phyloP scores from a whole-genome alignment of 2,329 filamentous ascomycete species.

The Microdochium bolleyi region DNA sequence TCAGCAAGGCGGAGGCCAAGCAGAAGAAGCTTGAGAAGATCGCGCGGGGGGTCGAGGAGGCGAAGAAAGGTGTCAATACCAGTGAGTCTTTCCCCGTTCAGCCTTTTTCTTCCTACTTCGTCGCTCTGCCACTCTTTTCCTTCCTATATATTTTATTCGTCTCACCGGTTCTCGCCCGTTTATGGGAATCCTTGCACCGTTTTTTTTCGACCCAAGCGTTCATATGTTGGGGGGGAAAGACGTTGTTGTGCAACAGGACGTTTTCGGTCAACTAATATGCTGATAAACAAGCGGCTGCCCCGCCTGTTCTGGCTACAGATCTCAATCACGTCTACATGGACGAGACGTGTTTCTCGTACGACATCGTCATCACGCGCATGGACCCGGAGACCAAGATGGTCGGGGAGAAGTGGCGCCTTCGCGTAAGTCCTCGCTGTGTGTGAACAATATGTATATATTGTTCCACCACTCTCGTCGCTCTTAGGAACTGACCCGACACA shows the following conservation, averaged over 20 bases:
- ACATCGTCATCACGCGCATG: slow-evolving; percentile 51
- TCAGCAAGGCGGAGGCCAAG: slow-evolving; percentile 18
- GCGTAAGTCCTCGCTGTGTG: slow-evolving; percentile 34
- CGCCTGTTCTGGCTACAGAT: slow-evolving; percentile 24
- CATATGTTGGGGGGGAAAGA: too few relatives aligned
- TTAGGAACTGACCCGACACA: too few relatives aligned
- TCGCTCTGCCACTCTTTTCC: too few relatives aligned
- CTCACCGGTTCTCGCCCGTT: too few relatives aligned
- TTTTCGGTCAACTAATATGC: neutral
- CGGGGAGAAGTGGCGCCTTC: slow-evolving; percentile 52
- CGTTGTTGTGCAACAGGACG: too few relatives aligned
- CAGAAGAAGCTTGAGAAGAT: slow-evolving; percentile 26
- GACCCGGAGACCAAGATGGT: slow-evolving; percentile 30
- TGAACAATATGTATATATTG: too few relatives aligned
- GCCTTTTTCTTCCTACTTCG: neutral
- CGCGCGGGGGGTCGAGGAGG: slow-evolving; percentile 23
- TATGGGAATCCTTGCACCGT: too few relatives aligned
- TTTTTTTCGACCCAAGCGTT: too few relatives aligned
- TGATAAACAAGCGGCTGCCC: neutral
- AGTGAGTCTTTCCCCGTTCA: slow-evolving; percentile 28
- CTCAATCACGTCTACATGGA: slow-evolving; percentile 62
- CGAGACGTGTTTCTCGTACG: slow-evolving; percentile 52
- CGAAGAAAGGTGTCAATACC: slow-evolving; percentile 31
- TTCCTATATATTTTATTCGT: too few relatives aligned
- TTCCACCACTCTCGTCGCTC: too few relatives aligned